Percentiles rank a stretch among this genome's conserved stretches.
phyloP scores from a whole-genome alignment of 495 filamentous ascomycete species.

The Jackrogersella multiformis region DNA sequence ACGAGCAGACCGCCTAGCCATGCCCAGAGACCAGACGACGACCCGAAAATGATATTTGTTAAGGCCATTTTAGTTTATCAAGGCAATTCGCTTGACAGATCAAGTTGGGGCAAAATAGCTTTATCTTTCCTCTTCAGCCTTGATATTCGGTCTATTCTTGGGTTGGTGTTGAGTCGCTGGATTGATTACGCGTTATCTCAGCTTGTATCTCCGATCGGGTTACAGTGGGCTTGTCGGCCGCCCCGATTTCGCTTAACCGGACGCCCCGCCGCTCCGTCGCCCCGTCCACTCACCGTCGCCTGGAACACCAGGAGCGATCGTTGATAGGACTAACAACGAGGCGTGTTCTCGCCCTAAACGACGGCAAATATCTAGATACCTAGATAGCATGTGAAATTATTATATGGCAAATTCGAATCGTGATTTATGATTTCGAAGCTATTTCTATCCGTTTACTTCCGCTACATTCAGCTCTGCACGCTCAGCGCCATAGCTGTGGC shows the following conservation, averaged over 20 bases:
- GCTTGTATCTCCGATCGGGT: background rate
- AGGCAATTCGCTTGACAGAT: background rate
- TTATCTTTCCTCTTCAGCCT: background rate
- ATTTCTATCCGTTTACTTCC: too few species aligned
- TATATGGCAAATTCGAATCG: too few species aligned
- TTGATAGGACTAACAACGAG: too few species aligned
- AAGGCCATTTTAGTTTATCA: background rate
- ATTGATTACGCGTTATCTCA: background rate
- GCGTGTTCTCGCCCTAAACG: too few species aligned
- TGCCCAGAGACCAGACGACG: background rate
- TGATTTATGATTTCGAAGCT: too few species aligned
- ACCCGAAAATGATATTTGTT: background rate
- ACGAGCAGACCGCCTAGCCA: background rate
- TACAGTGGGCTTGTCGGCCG: background rate
- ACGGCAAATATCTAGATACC: too few species aligned
- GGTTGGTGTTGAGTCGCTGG: background rate
- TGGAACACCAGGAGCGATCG: too few species aligned
- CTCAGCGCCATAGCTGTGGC: too few species aligned
- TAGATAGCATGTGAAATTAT: too few species aligned
- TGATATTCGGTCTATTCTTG: background rate
- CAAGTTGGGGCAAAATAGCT: background rate
- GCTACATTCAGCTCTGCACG: too few species aligned
- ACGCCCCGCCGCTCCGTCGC: too few species aligned
- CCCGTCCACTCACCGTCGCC: too few species aligned
- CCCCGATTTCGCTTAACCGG: background rate